Percentiles rank a stretch among this genome's conserved stretches.
Evolutionary conservation across 2,329 filamentous ascomycete genomes (phyloP).

Genomic region (Metarhizium humberi): DNA sequence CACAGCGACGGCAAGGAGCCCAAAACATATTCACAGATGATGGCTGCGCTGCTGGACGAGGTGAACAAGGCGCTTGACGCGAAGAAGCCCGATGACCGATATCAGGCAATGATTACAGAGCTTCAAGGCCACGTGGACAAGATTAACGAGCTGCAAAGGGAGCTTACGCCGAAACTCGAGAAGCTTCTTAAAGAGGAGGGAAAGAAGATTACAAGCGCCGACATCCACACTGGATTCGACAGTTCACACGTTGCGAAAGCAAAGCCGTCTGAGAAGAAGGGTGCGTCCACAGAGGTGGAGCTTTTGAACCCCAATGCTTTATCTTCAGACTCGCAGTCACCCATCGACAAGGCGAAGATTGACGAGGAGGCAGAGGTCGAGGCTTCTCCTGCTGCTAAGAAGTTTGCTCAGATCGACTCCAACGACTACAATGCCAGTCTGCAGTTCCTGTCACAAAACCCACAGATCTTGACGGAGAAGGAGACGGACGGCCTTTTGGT

Average conservation of each 20-base stretch:
- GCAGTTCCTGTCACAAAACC: constrained; percentile 70
- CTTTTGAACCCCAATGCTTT: constrained; percentile 61
- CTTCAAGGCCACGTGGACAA: constrained; percentile 69
- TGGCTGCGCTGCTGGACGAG: constrained; percentile 90
- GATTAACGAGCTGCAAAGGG: constrained; percentile 66
- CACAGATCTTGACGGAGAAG: constrained; percentile 67
- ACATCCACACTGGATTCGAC: constrained; percentile 82
- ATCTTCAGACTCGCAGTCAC: constrained; percentile 4
- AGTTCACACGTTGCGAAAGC: constrained; percentile 70
- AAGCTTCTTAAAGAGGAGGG: constrained; percentile 78
- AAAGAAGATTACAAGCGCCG: constrained; percentile 89
- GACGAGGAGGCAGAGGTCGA: constrained; percentile 67
- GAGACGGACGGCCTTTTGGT: constrained; percentile 88
- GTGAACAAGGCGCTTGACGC: constrained; percentile 80
- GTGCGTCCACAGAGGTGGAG: constrained; percentile 49
- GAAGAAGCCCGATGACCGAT: constrained; percentile 59
- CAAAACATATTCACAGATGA: constrained; percentile 92
- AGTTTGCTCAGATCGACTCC: constrained; percentile 70
- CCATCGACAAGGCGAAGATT: constrained; percentile 22
- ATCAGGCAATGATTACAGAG: constrained; percentile 68
- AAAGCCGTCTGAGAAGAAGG: constrained; percentile 34
- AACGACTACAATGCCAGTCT: constrained; percentile 66
- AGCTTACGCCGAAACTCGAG: constrained; percentile 64
- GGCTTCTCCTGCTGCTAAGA: constrained; percentile 66
- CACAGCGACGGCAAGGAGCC: constrained; percentile 64